Conservation (phyloP, 768 basidiomycete species). For the Tricholoma sp. region DNA sequence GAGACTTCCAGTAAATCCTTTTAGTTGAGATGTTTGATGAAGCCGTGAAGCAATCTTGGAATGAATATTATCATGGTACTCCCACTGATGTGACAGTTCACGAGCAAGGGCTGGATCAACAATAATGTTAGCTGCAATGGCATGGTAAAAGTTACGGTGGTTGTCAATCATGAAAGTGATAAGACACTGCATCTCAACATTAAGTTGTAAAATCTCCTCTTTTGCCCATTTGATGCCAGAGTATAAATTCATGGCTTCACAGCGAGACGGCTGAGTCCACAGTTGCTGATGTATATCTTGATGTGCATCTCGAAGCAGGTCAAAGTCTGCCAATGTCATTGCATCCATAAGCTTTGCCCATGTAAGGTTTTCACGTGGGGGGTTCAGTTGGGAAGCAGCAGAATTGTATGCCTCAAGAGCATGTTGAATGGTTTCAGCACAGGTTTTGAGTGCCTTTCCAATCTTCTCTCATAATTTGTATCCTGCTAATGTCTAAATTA, state of each 20-base stretch:
- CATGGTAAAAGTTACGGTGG: neutral
- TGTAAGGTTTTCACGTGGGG: too few relatives aligned
- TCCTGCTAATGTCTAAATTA: constrained; percentile 15
- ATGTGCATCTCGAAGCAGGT: neutral
- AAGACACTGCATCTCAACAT: too few relatives aligned
- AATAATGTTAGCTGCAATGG: neutral
- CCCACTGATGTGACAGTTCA: constrained; percentile 1
- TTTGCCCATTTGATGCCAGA: constrained; percentile 1
- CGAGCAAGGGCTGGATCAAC: neutral
- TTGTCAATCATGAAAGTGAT: constrained; percentile 2
- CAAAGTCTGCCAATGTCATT: constrained; percentile 1
- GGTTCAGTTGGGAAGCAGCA: constrained; percentile 12
- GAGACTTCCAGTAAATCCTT: too few relatives aligned
- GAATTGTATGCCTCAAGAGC: constrained; percentile 28
- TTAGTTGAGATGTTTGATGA: neutral
- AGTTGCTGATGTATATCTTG: neutral
- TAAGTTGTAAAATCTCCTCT: neutral
- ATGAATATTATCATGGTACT: neutral
- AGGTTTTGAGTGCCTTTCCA: too few relatives aligned
- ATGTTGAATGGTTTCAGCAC: constrained; percentile 25
- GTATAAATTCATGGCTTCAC: too few relatives aligned
- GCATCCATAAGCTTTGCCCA: too few relatives aligned
- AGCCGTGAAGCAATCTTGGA: neutral
- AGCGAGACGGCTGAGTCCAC: neutral
- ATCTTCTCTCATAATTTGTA: constrained; percentile 30